A percentile compares a stretch with the other conserved stretches of the same genome.
Conservation (phyloP, 106 monocot genomes). For the Dendrobium huoshanense region DNA sequence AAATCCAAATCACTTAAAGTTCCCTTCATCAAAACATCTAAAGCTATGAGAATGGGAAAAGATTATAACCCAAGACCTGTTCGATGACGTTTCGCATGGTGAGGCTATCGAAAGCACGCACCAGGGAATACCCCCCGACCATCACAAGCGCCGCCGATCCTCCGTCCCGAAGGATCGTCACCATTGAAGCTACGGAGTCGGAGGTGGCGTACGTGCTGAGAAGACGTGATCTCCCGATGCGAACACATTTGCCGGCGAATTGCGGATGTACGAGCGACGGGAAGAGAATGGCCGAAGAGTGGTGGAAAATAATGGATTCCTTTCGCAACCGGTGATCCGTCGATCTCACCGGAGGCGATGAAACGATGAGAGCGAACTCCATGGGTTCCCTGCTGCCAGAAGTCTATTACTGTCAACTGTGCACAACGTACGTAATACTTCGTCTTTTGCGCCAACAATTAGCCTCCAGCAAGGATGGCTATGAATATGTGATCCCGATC, state of each 20-base stretch:
- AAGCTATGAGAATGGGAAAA: background rate
- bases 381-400: background rate
- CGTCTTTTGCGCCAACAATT: too few relatives aligned
- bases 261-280: constrained; percentile 58
- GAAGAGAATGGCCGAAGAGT: constrained; percentile 17
- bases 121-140: constrained; percentile 52
- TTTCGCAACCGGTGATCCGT: constrained; percentile 17
- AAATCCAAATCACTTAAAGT: too few relatives aligned
- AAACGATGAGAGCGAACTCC: background rate
- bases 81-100: constrained; percentile 43
- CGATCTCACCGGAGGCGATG: background rate
- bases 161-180: constrained; percentile 34
- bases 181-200: background rate
- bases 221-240: background rate
- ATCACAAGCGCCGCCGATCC: constrained; percentile 31
- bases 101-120: constrained; percentile 51
- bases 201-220: background rate
- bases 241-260: background rate
- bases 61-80: constrained; percentile 27
- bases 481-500: too few relatives aligned
- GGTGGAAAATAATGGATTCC: background rate
- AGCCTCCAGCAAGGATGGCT: too few relatives aligned
- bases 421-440: too few relatives aligned
- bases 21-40: too few relatives aligned
- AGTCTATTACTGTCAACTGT: too few relatives aligned